Base-by-base conservation (phyloP, 2,329 filamentous ascomycete species). In the Stagonosporopsis vannaccii region DNA sequence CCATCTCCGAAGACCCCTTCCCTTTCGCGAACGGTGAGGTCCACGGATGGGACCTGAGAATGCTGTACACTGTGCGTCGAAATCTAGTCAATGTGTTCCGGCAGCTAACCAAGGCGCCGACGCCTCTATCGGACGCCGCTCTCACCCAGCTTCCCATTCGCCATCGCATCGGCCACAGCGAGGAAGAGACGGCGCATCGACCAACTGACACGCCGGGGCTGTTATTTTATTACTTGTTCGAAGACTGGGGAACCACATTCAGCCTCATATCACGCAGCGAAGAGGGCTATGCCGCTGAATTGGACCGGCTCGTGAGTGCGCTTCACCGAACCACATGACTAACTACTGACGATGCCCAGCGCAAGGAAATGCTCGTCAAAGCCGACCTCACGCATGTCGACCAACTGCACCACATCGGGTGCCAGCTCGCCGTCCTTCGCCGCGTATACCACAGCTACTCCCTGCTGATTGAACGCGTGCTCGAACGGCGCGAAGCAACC, bases 181-280 rank as follows among this genome's bases (percentile, higher is more conserved):
- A 78, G 13, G 78, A 80, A 60, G 80, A 81, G 61, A 78, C 77
- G 1, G 78, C 75, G 0, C 79, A 82, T 58, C 71, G 77, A 53
- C 63, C 77, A 6, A 79, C 81, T 2, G 85, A 88, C 62, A 81
- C 82, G 1, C 82, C 86, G 0, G 86, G 85, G 19, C 78, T 86
- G 19, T 75, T 88, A 2, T 88, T 88, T 73, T 89, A 87, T 69
- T 88, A 88, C 64, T 75, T 89, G 0, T 89, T 89, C 64, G 86
- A 89, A 65, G 86, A 88, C 66, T 88, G 87, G 78, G 80, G 81
- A 32, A 84, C 85, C 3, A 85, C 84, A 1, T 85, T 84, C 47
- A 81, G 81, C 23, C 77, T 88, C 11, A 77, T 88, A 12, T 82
- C 80, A 9, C 64, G 81, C 65, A 66, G 72, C 56, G 68, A 84